Percentiles rank a stretch among this genome's conserved stretches.
Evolutionary conservation across 2,329 filamentous ascomycete species (phyloP).

Genomic region (Neonectria magnoliae): DNA sequence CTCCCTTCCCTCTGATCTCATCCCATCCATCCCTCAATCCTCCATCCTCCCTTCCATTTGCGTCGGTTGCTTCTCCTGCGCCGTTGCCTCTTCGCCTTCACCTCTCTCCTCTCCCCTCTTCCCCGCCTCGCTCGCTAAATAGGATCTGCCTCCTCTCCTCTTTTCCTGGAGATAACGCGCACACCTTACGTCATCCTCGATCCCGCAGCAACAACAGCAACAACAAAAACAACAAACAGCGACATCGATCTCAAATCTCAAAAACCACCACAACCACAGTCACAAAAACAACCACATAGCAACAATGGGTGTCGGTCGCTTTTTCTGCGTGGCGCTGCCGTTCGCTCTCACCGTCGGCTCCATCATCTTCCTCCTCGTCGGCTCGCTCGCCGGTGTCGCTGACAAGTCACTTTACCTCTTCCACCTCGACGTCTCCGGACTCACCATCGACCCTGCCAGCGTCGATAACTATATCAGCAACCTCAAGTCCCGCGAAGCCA

Average conservation of each 20-base stretch:
- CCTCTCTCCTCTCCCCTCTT: background rate
- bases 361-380: conserved; percentile 74
- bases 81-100: conserved; percentile 6
- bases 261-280: background rate
- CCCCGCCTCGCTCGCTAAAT: conserved; percentile 21
- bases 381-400: conserved; percentile 64
- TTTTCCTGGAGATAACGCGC: conserved; percentile 7
- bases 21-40: conserved; percentile 7
- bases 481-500: conserved; percentile 37
- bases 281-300: conserved; percentile 37
- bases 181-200: conserved; percentile 37
- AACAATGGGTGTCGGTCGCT: conserved; percentile 74
- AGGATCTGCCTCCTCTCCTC: conserved; percentile 1
- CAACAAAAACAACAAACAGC: background rate
- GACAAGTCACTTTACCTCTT: conserved; percentile 68
- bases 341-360: conserved; percentile 83
- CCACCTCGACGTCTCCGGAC: conserved; percentile 64
- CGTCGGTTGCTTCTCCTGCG: conserved; percentile 1
- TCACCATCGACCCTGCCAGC: conserved; percentile 55
- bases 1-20: conserved; percentile 4
- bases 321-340: conserved; percentile 88
- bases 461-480: conserved; percentile 49
- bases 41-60: background rate
- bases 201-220: conserved; percentile 17
- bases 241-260: conserved; percentile 6